phyloP scores from a whole-genome alignment of 1,284 basidiomycete genomes.

The Amylostereum areolatum region DNA sequence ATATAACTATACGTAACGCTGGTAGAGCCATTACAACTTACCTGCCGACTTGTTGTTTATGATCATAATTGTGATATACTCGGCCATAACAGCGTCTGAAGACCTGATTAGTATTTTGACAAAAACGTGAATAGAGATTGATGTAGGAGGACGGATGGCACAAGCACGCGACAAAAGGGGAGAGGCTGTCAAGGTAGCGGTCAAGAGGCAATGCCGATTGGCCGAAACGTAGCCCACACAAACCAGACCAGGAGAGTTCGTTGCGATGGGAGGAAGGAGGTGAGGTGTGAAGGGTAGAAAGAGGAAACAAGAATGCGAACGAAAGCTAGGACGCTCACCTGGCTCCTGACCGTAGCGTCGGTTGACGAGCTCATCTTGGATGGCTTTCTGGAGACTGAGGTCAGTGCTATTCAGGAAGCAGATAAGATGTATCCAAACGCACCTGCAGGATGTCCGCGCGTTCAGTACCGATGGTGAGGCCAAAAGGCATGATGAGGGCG shows the following conservation, averaged over 20 bases:
- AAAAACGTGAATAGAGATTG: background rate
- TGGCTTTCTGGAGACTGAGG: conserved; percentile 52
- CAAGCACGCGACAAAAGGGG: background rate
- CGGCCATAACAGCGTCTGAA: conserved; percentile 82
- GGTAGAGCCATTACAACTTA: conserved; percentile 27
- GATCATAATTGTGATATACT: conserved; percentile 89
- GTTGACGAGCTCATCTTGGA: conserved; percentile 75
- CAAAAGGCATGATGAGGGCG: conserved; percentile 52
- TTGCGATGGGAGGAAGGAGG: background rate
- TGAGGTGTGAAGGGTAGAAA: conserved; percentile 1
- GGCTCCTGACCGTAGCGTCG: conserved; percentile 73
- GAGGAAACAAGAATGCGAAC: conserved; percentile 20
- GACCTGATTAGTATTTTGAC: background rate
- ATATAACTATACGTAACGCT: background rate
- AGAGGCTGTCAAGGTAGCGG: background rate
- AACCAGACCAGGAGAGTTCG: background rate
- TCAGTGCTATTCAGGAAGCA: background rate
- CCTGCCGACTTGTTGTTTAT: conserved; percentile 84
- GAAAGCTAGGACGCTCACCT: conserved; percentile 35
- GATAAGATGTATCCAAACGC: conserved; percentile 13
- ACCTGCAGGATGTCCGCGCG: conserved; percentile 70
- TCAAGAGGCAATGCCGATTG: background rate
- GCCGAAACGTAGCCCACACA: background rate
- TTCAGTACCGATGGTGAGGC: conserved; percentile 74
- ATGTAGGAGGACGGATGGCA: background rate